Conservation (phyloP, 441 rosid species). For the Rhodomyrtus psidioides region DNA sequence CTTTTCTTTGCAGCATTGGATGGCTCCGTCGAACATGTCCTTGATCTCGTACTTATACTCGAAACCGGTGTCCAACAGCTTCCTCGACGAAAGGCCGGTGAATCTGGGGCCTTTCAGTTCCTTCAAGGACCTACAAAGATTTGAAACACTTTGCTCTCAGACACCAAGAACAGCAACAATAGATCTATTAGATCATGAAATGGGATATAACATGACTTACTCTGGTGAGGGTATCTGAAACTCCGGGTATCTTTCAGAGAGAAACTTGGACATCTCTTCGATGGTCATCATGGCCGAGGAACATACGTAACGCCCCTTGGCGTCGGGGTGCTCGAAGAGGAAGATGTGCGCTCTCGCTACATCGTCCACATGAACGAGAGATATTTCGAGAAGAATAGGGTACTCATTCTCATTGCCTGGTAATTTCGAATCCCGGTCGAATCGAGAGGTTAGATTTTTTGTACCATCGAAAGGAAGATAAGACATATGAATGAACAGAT, state of each 20-base stretch:
- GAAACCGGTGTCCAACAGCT: background rate
- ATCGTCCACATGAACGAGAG: background rate
- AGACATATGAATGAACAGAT: background rate
- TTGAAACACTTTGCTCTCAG: background rate
- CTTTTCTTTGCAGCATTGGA: background rate
- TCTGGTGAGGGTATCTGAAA: slow-evolving; percentile 15
- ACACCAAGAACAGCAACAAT: background rate
- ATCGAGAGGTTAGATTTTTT: background rate
- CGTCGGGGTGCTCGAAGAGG: background rate
- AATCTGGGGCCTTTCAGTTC: background rate
- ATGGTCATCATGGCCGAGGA: background rate
- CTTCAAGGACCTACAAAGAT: slow-evolving; percentile 6
- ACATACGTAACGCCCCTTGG: background rate
- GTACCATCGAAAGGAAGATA: background rate
- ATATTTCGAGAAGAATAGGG: background rate
- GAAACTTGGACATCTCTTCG: background rate
- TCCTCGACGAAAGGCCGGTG: background rate
- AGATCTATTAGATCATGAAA: background rate
- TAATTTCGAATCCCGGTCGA: background rate
- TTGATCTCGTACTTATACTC: background rate
- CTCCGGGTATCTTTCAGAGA: slow-evolving; percentile 15
- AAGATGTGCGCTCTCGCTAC: background rate
- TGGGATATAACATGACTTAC: slow-evolving; percentile 15
- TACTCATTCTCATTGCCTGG: background rate
- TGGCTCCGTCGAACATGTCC: background rate